Conservation (phyloP, 2,329 filamentous ascomycete species). For the Basipetospora sp. region DNA sequence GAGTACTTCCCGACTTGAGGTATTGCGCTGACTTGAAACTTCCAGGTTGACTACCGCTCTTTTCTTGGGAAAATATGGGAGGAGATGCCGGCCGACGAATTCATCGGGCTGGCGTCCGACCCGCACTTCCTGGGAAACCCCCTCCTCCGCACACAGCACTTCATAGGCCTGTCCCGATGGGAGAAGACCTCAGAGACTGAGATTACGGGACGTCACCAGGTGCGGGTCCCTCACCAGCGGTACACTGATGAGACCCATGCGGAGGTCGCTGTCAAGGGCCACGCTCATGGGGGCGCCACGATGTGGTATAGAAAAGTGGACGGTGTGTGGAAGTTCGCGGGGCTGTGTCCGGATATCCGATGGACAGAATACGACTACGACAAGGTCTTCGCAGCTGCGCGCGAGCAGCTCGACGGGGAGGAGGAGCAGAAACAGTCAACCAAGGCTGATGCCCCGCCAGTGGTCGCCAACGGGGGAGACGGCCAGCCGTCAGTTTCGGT, state of each 20-base stretch:
- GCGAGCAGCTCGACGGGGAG: too few species aligned
- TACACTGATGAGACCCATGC: constrained; percentile 32
- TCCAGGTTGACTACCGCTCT: constrained; percentile 14
- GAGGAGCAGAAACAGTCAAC: too few species aligned
- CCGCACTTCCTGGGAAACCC: constrained; percentile 37
- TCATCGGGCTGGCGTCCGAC: constrained; percentile 36
- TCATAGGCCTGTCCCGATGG: constrained; percentile 38
- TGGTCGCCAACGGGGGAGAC: too few species aligned
- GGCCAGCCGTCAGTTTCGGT: too few species aligned
- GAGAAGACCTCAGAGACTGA: constrained; percentile 31
- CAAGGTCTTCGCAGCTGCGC: constrained; percentile 15
- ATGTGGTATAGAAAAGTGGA: constrained; percentile 43
- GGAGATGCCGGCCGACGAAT: constrained; percentile 38
- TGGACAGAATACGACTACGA: constrained; percentile 43
- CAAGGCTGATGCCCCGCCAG: too few species aligned
- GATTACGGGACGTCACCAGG: constrained; percentile 39
- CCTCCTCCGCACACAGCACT: constrained; percentile 40
- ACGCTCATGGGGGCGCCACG: constrained; percentile 37
- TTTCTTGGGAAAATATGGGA: constrained; percentile 42
- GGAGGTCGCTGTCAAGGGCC: constrained; percentile 37
- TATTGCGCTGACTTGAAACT: too few species aligned
- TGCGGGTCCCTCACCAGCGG: constrained; percentile 42
- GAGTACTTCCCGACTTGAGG: too few species aligned
- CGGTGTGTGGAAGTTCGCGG: constrained; percentile 44
- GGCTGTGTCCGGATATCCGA: constrained; percentile 35